Conservation (phyloP, 345 rosid genomes). For the Punica granatum region DNA sequence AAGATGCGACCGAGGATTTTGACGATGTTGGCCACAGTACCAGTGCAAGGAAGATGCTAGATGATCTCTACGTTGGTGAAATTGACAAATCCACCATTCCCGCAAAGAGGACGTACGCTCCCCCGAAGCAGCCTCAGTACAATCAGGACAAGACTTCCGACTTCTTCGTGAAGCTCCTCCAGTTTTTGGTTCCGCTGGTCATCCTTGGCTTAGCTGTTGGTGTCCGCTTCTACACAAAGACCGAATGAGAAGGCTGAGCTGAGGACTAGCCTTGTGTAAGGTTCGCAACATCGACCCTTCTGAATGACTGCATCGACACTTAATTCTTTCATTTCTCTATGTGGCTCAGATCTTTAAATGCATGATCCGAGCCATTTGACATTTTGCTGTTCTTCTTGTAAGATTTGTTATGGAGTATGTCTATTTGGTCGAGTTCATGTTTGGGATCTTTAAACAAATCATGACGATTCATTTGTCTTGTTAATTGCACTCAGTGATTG, state of each 20-base stretch:
- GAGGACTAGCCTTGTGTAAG: background rate
- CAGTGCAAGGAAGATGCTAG: slow-evolving; percentile 79
- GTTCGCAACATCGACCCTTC: background rate
- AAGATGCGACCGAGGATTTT: slow-evolving; percentile 90
- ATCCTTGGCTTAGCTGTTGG: slow-evolving; percentile 90
- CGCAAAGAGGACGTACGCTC: slow-evolving; percentile 37
- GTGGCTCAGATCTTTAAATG: background rate
- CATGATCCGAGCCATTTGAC: background rate
- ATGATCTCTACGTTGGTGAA: slow-evolving; percentile 65
- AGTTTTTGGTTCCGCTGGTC: slow-evolving; percentile 82
- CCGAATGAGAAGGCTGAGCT: slow-evolving; percentile 12
- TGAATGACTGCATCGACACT: background rate
- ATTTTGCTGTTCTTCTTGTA: background rate
- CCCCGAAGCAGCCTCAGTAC: slow-evolving; percentile 62
- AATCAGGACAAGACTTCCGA: slow-evolving; percentile 73
- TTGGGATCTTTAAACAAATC: background rate
- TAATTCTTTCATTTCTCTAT: background rate
- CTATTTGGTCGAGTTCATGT: background rate
- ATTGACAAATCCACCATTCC: slow-evolving; percentile 67
- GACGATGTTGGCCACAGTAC: slow-evolving; percentile 92
- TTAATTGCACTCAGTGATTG: background rate
- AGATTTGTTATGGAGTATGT: background rate
- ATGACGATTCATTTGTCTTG: background rate
- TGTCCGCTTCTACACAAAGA: slow-evolving; percentile 67
- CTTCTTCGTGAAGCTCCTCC: slow-evolving; percentile 65